Base-by-base conservation (phyloP, 2,329 filamentous ascomycete species). In the Colletotrichum horii region DNA sequence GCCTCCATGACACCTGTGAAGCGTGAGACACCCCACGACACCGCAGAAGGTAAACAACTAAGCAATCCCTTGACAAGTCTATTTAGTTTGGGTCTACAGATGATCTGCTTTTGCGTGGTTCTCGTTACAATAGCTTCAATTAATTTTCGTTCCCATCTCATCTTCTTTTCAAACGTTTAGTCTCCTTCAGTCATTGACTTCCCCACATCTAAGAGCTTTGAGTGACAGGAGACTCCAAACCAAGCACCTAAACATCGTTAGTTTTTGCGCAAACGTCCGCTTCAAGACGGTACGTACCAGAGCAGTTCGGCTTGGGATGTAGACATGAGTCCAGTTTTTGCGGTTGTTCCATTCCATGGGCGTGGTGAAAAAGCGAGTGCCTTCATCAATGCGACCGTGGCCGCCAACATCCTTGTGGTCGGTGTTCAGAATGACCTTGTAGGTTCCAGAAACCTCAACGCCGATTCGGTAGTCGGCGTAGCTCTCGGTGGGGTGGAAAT, bases 381-480 rank as follows among this genome's bases (percentile, higher is more conserved):
- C 90, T 78, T 95, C 92, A 71, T 95, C 93, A 67, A 98, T 91
- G 34, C 96, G 91, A 34, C 91, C 92, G 78, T 95, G 92, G 0
- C 97, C 97, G 32, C 97, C 97, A 80, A 95, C 95, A 2, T 91
- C 91, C 80, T 92, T 89, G 65, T 90, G 88, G 83, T 99, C 97
- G 0, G 93, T 93, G 84, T 96, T 95, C 58, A 99, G 88, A 6
- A 98, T 93, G 70, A 98, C 92, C 71, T 92, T 91, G 85, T 99
- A 99, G 2, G 95, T 98, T 52, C 97, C 97, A 5, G 94, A 87
- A 24, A 92, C 88, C 67, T 98, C 95, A 52, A 99, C 90, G 22
- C 97, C 97, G 62, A 99, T 93, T 48, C 96, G 92, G 84, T 98
- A 99, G 85, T 98, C 97, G 14, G 93, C 93, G 85, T 94, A 99